Conservation (phyloP, 1,139 yeast genomes). For the Candida sojae region DNA sequence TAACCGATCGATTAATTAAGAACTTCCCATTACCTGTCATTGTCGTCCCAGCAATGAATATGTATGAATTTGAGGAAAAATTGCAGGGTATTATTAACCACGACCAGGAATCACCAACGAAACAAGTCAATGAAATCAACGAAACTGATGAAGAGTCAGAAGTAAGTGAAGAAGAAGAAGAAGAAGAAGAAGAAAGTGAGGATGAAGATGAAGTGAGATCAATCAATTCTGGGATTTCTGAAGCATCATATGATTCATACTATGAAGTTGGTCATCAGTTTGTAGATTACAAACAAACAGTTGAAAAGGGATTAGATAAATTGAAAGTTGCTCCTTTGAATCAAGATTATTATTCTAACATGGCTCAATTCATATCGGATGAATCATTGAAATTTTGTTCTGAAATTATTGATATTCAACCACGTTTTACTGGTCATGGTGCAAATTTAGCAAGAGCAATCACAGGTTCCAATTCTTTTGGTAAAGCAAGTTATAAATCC, state of each 20-base stretch:
- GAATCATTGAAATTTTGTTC: conserved; percentile 38
- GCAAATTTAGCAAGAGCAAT: conserved; percentile 48
- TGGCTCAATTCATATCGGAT: conserved; percentile 38
- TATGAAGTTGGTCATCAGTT: conserved; percentile 41
- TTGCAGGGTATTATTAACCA: conserved; percentile 24
- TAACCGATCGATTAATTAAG: conserved; percentile 64
- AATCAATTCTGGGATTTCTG: conserved; percentile 20
- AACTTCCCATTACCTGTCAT: conserved; percentile 69
- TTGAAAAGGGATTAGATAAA: conserved; percentile 21
- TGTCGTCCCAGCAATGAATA: conserved; percentile 66
- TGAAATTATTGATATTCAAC: conserved; percentile 33
- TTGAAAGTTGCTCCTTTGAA: conserved; percentile 20
- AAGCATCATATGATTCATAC: conserved; percentile 39
- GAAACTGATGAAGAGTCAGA: neutral
- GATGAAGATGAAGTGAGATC: conserved; percentile 18
- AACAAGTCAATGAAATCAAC: neutral
- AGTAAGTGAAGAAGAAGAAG: conserved; percentile 1
- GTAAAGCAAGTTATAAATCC: conserved; percentile 39
- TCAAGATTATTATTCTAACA: conserved; percentile 33
- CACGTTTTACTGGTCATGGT: conserved; percentile 45
- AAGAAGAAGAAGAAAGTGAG: conserved; percentile 3
- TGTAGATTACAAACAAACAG: conserved; percentile 26
- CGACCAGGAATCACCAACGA: neutral
- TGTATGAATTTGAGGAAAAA: conserved; percentile 53
- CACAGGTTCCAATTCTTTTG: conserved; percentile 39